Evolutionary conservation across 768 basidiomycete genomes (phyloP), one percentile per base, ranked within the genome.

Genomic region (Exidia glandulosa): DNA sequence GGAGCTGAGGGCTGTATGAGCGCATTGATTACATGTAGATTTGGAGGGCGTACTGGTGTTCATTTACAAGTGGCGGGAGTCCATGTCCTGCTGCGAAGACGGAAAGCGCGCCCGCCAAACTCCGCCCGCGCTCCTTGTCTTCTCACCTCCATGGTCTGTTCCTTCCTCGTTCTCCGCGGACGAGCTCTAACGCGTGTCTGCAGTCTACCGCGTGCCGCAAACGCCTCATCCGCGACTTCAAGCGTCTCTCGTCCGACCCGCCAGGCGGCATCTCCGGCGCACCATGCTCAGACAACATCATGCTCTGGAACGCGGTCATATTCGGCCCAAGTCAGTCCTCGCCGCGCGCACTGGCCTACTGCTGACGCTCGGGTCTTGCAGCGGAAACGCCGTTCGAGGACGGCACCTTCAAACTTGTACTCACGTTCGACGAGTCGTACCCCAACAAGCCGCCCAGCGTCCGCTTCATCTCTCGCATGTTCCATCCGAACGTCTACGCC

Each of bases 221-320:
- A 68, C 90, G 95, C 59, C 88, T 99, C 63, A 95, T 99, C 63
- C 88, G 96, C 60, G 96, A 99, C 75, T 98, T 99, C 76, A 98
- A 96, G 76, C 82, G 92, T 29, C 81, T 99, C 48, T 91, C 92
- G 52, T 86, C 86, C 27, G 96, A 98, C 69, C 94, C 95, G 3
- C 96, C 96, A 0, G 87, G 89, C 58, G 96, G 96, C 5, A 93
- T 99, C 65, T 94, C 92, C 3, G 96, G 95, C 14, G 94, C 92
- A 67, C 95, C 96, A 69, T 94, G 92, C 69, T 87, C 92, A 2
- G 96, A 98, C 71, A 98, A 98, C 71, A 96, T 99, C 73, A 96
- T 98, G 93, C 80, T 97, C 16, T 99, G 96, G 96, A 99, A 99
- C 68, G 96, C 96, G 1, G 96, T 99, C 60, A 99, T 99, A 63